phyloP scores from a whole-genome alignment of 208 protist genomes.

The Acanthamoeba divionensis region DNA sequence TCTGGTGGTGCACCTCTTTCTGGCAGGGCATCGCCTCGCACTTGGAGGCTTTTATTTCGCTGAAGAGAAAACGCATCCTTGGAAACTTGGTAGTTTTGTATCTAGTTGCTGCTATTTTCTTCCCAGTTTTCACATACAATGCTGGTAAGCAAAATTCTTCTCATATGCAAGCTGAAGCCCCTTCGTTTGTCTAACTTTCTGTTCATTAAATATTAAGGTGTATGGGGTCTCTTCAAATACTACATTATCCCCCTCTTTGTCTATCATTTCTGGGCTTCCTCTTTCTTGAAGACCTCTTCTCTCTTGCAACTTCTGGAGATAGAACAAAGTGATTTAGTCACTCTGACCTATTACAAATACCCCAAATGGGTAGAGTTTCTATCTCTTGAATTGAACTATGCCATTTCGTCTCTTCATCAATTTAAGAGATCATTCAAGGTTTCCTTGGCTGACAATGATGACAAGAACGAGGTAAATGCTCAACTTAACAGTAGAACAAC shows the following conservation, averaged over 20 bases:
- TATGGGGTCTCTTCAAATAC: slow-evolving; percentile 69
- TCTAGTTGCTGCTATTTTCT: slow-evolving; percentile 53
- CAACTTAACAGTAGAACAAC: no score
- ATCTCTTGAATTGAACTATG: slow-evolving; percentile 53
- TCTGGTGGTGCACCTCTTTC: slow-evolving; percentile 51
- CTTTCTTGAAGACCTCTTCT: slow-evolving; percentile 58
- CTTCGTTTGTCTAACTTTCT: background rate
- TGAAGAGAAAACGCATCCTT: slow-evolving; percentile 19
- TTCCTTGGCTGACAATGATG: background rate
- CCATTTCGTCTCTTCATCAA: slow-evolving; percentile 48
- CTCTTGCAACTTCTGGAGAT: slow-evolving; percentile 21
- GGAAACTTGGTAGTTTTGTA: slow-evolving; percentile 50
- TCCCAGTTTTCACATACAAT: slow-evolving; percentile 39
- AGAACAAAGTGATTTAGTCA: slow-evolving; percentile 53
- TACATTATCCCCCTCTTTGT: slow-evolving; percentile 66
- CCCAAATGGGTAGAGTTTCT: slow-evolving; percentile 61
- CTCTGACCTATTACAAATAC: slow-evolving; percentile 52
- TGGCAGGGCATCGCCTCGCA: slow-evolving; percentile 53
- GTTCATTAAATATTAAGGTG: no score
- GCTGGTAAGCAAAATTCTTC: background rate
- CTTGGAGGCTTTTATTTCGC: slow-evolving; percentile 37
- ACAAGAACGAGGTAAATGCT: background rate
- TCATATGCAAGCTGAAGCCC: background rate
- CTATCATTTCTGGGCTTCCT: slow-evolving; percentile 71
- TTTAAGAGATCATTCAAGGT: slow-evolving; percentile 46